Conservation (phyloP, 2,329 filamentous ascomycete genomes). For the Epichloe uncinata region DNA sequence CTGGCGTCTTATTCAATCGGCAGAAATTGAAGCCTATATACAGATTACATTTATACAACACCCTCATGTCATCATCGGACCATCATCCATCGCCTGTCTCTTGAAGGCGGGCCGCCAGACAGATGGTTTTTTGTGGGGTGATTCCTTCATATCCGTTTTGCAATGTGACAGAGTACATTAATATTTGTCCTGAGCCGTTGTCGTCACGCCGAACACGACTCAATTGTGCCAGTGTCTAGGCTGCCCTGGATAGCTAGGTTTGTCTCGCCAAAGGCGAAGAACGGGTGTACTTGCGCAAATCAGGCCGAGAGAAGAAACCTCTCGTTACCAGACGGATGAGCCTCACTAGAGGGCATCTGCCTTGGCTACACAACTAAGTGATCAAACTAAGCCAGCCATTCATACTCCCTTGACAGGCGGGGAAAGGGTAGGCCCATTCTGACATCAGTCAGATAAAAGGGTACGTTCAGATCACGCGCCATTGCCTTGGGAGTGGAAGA, state of each 20-base stretch:
- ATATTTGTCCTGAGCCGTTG: too few species aligned
- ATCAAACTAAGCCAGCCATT: background rate
- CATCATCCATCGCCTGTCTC: background rate
- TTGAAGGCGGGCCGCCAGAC: background rate
- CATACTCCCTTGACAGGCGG: background rate
- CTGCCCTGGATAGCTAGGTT: background rate
- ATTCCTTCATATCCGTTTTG: too few species aligned
- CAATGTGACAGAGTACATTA: too few species aligned
- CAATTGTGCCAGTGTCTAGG: background rate
- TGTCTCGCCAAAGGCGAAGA: background rate
- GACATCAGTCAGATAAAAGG: background rate
- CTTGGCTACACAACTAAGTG: background rate
- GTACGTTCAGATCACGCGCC: background rate
- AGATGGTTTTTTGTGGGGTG: background rate
- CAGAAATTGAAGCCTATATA: background rate
- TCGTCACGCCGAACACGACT: background rate
- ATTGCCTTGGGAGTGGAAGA: background rate
- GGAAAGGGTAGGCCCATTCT: too few species aligned
- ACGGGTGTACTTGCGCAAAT: background rate
- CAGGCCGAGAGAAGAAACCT: background rate
- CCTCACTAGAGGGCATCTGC: background rate
- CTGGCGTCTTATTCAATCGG: background rate
- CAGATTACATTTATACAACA: background rate
- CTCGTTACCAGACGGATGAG: background rate
- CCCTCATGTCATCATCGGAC: background rate